Evolutionary conservation across 176 grass and related monocot genomes (phyloP), one percentile per base, ranked within the genome.

Genomic region (Oryza rufipogon): DNA sequence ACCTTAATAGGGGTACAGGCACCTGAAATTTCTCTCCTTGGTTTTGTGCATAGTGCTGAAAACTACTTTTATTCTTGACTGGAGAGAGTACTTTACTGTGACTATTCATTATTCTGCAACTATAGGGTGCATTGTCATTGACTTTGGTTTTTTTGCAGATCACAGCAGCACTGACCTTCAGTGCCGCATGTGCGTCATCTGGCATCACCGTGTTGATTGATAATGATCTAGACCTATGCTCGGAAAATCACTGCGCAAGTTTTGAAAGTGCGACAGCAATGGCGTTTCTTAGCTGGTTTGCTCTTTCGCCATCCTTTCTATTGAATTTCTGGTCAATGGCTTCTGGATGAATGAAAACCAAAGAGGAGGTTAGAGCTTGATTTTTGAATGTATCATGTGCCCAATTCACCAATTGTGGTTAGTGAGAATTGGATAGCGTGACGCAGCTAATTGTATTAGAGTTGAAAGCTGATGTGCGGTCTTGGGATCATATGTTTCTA

Each of bases 211-310:
- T 92, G 38, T 47, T 98, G 56, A 98, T 98, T 68, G 83, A 90
- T 38, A 85, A 90, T 16, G 96, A 98, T 70, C 87, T 98, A 44
- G 77, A 86, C 74, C 80, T 98, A 39, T 95, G 96, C 71, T 51
- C 77, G 1, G 68, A 89, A 36, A 98, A 98, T 51, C 89, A 95
- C 20, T 98, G 96, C 70, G 84, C 80, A 17, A 88, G 83, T 66
- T 98, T 98, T 42, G 80, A 92, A 49, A 89, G 85, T 3, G 85
- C 96, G 9, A 91, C 88, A 17, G 89, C 96, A 6, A 98, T 98
- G 96, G 89, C 77, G 12, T 98, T 98, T 81, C 87, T 98, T 58
- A 95, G 96, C 76, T 98, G 93, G 78, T 92, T 98, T 78, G 83
- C 85, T 10, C 74, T 93, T 13, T 87, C 85, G 0, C 96, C 93